Percentiles rank a stretch among this genome's conserved stretches.
phyloP scores from a whole-genome alignment of 139 green algal species.

The Pedinophyceae sp. region DNA sequence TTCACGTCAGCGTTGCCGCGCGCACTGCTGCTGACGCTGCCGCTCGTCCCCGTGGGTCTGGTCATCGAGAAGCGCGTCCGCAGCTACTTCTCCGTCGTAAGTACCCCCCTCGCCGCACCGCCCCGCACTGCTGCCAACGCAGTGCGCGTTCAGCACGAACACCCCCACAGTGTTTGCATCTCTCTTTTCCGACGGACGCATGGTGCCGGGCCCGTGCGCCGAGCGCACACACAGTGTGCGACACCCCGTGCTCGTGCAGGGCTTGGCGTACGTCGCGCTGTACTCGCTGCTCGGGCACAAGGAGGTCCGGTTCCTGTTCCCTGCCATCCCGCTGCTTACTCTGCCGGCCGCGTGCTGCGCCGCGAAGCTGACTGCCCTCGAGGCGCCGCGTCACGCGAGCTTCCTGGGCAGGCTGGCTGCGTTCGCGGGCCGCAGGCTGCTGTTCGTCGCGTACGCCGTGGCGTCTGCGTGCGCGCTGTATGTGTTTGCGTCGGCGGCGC shows the following conservation, averaged over 20 bases:
- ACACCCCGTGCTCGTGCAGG: no score
- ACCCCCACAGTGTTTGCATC: no score
- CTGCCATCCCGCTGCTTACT: constrained; percentile 55
- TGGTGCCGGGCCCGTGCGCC: no score
- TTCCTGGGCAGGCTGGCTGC: background rate
- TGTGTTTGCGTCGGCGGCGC: constrained; percentile 9
- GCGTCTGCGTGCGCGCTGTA: constrained; percentile 9
- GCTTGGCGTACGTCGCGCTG: constrained; percentile 31
- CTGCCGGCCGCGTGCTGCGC: constrained; percentile 24
- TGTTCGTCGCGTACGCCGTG: constrained; percentile 1
- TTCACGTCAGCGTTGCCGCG: constrained; percentile 44
- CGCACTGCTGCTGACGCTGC: constrained; percentile 23
- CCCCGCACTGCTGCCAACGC: no score
- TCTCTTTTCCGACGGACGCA: no score
- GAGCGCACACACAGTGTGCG: no score
- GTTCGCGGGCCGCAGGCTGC: no score
- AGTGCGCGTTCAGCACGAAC: no score
- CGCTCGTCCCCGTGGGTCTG: constrained; percentile 25
- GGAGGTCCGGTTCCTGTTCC: constrained; percentile 67
- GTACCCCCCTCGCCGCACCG: no score
- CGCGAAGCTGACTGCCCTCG: background rate
- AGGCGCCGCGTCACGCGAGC: background rate
- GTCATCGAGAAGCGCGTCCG: constrained; percentile 19
- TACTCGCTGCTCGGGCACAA: constrained; percentile 69
- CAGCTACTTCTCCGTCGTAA: constrained; percentile 2